These are phyloP conservation scores for Solanum hybrid DNA, from an alignment of 305 asterid genomes.

Conservation along the genomic window DNA sequence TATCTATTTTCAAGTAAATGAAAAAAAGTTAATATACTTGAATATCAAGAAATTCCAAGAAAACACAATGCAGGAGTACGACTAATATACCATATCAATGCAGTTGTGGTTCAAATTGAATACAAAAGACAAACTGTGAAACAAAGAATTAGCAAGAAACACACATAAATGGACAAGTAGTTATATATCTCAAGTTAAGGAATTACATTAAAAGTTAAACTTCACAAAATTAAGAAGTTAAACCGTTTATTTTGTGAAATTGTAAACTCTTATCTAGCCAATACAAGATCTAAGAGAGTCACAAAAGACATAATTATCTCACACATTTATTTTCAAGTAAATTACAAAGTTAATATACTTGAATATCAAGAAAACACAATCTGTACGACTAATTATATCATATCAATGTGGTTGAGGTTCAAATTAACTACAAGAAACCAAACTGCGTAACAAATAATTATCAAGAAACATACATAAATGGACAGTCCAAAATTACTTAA, in stretches of 20 bases:
- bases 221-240: neutral
- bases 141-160: neutral
- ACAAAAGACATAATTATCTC: neutral
- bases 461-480: neutral
- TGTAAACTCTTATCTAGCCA: neutral
- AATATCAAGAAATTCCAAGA: neutral
- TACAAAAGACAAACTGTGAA: neutral
- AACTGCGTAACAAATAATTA: neutral
- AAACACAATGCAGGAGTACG: neutral
- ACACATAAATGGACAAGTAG: neutral
- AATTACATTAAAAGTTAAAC: neutral
- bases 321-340: neutral
- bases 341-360: neutral
- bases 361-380: neutral
- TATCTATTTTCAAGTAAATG: neutral
- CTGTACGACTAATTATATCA: neutral
- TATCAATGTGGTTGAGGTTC: neutral
- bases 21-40: neutral
- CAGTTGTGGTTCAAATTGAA: neutral
- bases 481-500: neutral
- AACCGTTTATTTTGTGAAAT: neutral
- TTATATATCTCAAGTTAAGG: neutral
- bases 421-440: neutral
- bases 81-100: neutral
- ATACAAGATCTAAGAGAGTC: neutral